Evolutionary conservation across 441 rosid species (phyloP), one percentile per base, ranked within the genome.

Genomic region (Erodium chrysanthum): DNA sequence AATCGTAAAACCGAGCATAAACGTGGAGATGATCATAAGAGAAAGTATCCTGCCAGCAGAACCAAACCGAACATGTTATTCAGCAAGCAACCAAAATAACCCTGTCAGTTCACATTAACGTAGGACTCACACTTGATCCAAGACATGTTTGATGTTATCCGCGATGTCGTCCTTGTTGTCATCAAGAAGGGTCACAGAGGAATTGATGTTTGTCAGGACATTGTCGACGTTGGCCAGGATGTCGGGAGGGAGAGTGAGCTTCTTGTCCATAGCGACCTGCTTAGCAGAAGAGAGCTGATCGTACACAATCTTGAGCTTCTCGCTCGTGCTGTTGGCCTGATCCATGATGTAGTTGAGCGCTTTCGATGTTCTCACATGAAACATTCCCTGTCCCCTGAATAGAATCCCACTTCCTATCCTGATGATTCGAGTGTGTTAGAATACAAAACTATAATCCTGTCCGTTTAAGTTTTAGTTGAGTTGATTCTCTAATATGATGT

Each of bases 241-340:
- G 10, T 52, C 59, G 10, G 59, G 59, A 52, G 59, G 59, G 9
- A 52, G 59, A 52, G 59, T 5, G 9, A 52, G 22, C 59, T 52
- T 52, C 15, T 52, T 17, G 59, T 52, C 59, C 59, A 17, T 8
- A 1, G 59, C 59, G 9, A 52, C 59, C 23, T 52, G 59, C 59
- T 52, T 52, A 1, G 59, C 59, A 1, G 59, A 17, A 52, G 22
- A 18, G 10, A 52, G 59, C 59, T 52, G 59, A 5, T 18, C 15
- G 22, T 52, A 20, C 59, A 52, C 59, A 18, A 52, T 18, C 59
- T 52, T 52, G 23, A 52, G 59, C 15, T 52, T 52, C 59, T 52
- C 59, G 59, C 59, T 52, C 8, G 59, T 52, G 10, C 7, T 52
- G 21, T 17, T 52, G 3, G 59, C 59, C 18, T 52, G 59, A 12